A percentile compares a stretch with the other conserved stretches of the same genome.
These are phyloP conservation scores for Bimuria novae-zelandiae DNA, from an alignment of 2,329 filamentous ascomycete species.

Conservation along the genomic window DNA sequence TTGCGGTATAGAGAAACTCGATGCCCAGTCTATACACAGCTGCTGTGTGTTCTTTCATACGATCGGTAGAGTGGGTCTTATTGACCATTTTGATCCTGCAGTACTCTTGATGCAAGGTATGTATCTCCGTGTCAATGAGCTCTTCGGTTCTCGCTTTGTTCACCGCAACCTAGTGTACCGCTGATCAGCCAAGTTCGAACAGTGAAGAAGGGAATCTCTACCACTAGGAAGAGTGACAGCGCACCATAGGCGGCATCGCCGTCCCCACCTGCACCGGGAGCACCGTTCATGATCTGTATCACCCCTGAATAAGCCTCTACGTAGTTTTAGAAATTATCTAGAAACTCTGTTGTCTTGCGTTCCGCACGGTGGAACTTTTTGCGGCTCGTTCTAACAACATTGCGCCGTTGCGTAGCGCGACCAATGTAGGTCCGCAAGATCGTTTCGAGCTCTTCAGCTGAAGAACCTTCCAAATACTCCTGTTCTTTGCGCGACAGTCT, in stretches of 20 bases:
- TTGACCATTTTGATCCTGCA: slow-evolving; percentile 12
- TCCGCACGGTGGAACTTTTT: not conserved
- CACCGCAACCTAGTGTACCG: slow-evolving; percentile 6
- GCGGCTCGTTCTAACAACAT: not conserved
- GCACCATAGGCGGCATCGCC: slow-evolving; percentile 16
- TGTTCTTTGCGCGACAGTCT: not conserved
- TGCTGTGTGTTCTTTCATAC: slow-evolving; percentile 14
- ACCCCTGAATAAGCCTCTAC: slow-evolving; percentile 14
- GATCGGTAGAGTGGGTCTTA: slow-evolving; percentile 3
- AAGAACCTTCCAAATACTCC: not conserved
- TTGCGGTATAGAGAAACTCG: slow-evolving; percentile 12
- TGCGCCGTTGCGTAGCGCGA: not conserved
- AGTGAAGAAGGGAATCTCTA: not conserved
- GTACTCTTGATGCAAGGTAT: slow-evolving; percentile 11
- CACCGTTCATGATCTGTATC: slow-evolving; percentile 14
- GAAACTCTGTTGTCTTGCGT: slow-evolving; percentile 2
- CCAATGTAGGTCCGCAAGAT: not conserved
- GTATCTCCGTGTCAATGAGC: slow-evolving; percentile 11
- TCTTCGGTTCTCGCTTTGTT: slow-evolving; percentile 15
- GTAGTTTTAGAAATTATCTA: slow-evolving; percentile 13
- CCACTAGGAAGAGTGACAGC: slow-evolving; percentile 12
- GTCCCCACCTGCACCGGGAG: slow-evolving; percentile 5
- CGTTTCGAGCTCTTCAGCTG: not conserved
- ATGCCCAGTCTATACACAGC: slow-evolving; percentile 12
- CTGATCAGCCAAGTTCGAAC: not conserved